These are phyloP conservation scores for Cryphonectria carpinicola DNA, from an alignment of 2,329 filamentous ascomycete species.

Conservation along the genomic window DNA sequence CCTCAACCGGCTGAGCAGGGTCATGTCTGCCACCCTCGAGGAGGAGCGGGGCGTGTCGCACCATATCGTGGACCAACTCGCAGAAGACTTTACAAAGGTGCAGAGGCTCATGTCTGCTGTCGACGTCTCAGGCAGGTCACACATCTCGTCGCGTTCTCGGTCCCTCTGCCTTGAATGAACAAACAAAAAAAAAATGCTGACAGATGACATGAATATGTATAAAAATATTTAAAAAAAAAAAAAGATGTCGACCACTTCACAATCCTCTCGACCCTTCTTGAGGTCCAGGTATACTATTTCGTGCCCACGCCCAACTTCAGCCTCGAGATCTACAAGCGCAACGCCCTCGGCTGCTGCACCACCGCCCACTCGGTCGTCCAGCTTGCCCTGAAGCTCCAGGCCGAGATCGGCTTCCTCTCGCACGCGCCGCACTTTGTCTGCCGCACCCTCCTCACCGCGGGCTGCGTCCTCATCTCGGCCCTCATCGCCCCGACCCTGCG, in stretches of 20 bases:
- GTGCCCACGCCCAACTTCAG: conserved; percentile 46
- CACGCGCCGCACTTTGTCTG: conserved; percentile 56
- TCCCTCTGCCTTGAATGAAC: no score
- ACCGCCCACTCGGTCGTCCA: conserved; percentile 52
- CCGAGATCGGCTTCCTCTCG: conserved; percentile 43
- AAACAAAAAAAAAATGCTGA: background rate
- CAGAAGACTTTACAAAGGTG: conserved; percentile 56
- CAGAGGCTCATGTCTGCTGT: conserved; percentile 50
- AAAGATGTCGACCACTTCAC: conserved; percentile 54
- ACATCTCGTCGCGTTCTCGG: background rate
- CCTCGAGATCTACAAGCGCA: conserved; percentile 46
- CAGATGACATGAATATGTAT: background rate
- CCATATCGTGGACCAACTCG: conserved; percentile 51
- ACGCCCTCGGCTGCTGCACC: conserved; percentile 51
- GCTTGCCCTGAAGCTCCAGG: conserved; percentile 48
- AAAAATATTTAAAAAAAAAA: no score
- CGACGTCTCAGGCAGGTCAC: conserved; percentile 47
- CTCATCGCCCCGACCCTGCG: conserved; percentile 49
- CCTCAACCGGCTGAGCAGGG: conserved; percentile 52
- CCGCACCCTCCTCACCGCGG: conserved; percentile 50
- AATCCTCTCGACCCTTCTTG: conserved; percentile 53
- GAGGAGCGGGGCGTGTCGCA: conserved; percentile 51
- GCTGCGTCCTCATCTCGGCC: conserved; percentile 50
- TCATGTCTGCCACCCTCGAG: conserved; percentile 52
- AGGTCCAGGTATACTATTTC: conserved; percentile 59